These are phyloP conservation scores for Cicer yamashitae DNA, from an alignment of 306 rosid genomes.

Conservation along the genomic window DNA sequence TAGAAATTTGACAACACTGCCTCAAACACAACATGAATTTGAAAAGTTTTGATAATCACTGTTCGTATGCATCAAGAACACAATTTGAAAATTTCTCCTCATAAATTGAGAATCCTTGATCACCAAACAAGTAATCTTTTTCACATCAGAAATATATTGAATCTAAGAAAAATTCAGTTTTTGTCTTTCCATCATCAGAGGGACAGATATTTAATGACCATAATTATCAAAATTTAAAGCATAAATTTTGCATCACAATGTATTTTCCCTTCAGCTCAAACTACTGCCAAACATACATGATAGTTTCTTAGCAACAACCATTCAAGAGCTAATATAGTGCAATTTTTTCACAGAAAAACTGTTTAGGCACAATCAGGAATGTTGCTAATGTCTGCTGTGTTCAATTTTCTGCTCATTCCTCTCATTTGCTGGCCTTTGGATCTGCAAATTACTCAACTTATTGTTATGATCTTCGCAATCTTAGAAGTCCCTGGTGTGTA, in stretches of 20 bases:
- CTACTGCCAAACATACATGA: constrained; percentile 21
- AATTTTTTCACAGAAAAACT: constrained; percentile 62
- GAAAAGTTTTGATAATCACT: constrained; percentile 16
- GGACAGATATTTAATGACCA: constrained; percentile 12
- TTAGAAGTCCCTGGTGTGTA: constrained; percentile 85
- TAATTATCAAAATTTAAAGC: constrained; percentile 16
- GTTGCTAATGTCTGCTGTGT: constrained; percentile 94
- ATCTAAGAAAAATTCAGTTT: constrained; percentile 6
- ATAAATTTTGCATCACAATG: constrained; percentile 31
- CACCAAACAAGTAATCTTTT: constrained; percentile 12
- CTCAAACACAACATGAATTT: not conserved
- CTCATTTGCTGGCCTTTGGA: constrained; percentile 81
- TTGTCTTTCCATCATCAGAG: constrained; percentile 16
- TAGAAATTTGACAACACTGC: not conserved
- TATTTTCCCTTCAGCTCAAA: constrained; percentile 29
- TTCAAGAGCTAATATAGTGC: constrained; percentile 45
- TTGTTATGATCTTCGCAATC: constrained; percentile 93
- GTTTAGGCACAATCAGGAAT: constrained; percentile 76
- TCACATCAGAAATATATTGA: constrained; percentile 29
- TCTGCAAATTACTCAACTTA: constrained; percentile 83
- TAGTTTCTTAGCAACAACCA: constrained; percentile 20
- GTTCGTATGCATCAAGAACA: constrained; percentile 27
- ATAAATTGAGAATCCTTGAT: constrained; percentile 3
- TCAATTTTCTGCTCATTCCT: constrained; percentile 89
- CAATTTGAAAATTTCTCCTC: not conserved